phyloP scores from a whole-genome alignment of 1,284 basidiomycete genomes.

The Ustilago bromivora region DNA sequence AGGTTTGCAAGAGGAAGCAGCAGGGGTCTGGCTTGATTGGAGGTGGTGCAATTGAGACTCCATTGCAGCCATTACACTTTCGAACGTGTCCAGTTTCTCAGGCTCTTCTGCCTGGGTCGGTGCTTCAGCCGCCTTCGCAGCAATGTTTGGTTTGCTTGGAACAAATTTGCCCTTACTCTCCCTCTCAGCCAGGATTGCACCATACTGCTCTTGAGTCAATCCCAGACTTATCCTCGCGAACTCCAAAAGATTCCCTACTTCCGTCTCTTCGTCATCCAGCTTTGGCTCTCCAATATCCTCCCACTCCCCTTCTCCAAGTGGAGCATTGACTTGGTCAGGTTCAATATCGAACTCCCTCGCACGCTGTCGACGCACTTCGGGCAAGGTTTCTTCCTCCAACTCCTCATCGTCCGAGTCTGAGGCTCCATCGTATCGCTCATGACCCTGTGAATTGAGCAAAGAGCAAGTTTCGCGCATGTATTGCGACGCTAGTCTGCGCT shows the following conservation, averaged over 20 bases:
- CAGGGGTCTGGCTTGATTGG: neutral
- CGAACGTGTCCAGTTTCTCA: slow-evolving; percentile 32
- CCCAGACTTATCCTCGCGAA: slow-evolving; percentile 55
- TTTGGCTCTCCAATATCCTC: slow-evolving; percentile 16
- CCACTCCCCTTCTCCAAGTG: slow-evolving; percentile 1
- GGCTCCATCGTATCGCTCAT: slow-evolving; percentile 42
- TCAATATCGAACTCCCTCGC: slow-evolving; percentile 39
- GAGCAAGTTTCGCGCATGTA: slow-evolving; percentile 43
- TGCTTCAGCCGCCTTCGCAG: neutral
- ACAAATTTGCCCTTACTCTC: slow-evolving; percentile 42
- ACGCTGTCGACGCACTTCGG: slow-evolving; percentile 20
- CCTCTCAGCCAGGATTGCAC: slow-evolving; percentile 44
- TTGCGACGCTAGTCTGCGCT: slow-evolving; percentile 35
- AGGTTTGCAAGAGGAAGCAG: neutral
- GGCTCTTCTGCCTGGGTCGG: neutral
- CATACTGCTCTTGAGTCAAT: slow-evolving; percentile 50
- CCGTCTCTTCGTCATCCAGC: slow-evolving; percentile 40
- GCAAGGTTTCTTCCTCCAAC: slow-evolving; percentile 37
- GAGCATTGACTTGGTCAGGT: slow-evolving; percentile 17
- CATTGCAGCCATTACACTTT: slow-evolving; percentile 47
- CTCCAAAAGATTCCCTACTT: slow-evolving; percentile 47
- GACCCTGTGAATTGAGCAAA: slow-evolving; percentile 33
- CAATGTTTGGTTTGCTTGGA: slow-evolving; percentile 3
- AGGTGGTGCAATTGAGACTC: slow-evolving; percentile 22
- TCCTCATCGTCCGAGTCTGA: slow-evolving; percentile 47